These are phyloP conservation scores for Coccomyxa sp. DNA, from an alignment of 139 green algal genomes.

Conservation along the genomic window DNA sequence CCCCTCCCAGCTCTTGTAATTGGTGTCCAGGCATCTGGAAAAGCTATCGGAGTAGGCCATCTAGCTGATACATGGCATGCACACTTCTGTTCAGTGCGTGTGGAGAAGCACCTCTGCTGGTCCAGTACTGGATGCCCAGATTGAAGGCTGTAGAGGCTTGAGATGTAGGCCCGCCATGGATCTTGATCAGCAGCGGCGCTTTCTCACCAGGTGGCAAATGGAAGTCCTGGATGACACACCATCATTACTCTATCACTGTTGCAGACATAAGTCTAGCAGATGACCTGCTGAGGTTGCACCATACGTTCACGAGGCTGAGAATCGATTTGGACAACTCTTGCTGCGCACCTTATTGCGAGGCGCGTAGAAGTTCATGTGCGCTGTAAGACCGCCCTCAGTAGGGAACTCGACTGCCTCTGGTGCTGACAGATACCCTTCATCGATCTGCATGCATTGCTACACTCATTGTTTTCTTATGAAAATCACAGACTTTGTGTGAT, in stretches of 20 bases:
- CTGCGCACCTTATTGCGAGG: constrained; percentile 39
- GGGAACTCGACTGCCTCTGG: constrained; percentile 50
- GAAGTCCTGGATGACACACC: constrained; percentile 18
- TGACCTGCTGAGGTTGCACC: neutral
- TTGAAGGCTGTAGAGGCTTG: constrained; percentile 36
- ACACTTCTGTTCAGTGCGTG: no score
- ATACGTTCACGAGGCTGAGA: no score
- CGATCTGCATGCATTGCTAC: constrained; percentile 15
- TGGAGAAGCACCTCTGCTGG: constrained; percentile 39
- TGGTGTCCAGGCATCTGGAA: no score
- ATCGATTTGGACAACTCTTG: neutral
- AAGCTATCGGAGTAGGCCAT: no score
- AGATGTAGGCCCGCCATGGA: constrained; percentile 64
- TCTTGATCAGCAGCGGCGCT: constrained; percentile 62
- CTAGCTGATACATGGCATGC: no score
- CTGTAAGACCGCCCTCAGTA: constrained; percentile 45
- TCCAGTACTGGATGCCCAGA: constrained; percentile 65
- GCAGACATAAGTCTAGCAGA: neutral
- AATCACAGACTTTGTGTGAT: no score
- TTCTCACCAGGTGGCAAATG: constrained; percentile 25
- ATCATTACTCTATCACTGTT: no score
- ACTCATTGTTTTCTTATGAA: no score
- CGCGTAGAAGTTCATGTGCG: constrained; percentile 62
- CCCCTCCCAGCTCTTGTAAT: no score
- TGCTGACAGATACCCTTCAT: constrained; percentile 43